phyloP scores from a whole-genome alignment of 257 asterid genomes.

The Petrea volubilis region DNA sequence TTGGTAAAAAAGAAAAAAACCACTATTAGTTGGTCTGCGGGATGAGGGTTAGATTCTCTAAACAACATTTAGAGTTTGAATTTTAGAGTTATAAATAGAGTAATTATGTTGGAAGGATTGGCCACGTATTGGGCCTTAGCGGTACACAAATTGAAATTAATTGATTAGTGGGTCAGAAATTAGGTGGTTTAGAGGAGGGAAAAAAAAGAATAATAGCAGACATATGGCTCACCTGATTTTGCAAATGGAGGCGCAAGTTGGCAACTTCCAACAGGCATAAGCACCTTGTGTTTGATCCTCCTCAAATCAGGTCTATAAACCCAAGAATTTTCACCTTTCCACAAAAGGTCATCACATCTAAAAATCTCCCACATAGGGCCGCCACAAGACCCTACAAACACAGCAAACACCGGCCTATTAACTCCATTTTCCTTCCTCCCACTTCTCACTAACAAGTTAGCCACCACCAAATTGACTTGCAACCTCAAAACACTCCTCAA shows the following conservation, averaged over 20 bases:
- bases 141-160: no score
- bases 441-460: conserved; percentile 61
- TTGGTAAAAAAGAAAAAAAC: no score
- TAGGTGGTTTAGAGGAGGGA: not conserved
- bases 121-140: no score
- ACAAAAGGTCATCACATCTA: conserved; percentile 72
- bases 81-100: no score
- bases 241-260: conserved; percentile 51
- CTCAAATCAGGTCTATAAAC: conserved; percentile 51
- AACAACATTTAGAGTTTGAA: no score
- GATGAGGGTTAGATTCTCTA: no score
- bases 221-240: conserved; percentile 46
- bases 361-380: conserved; percentile 79
- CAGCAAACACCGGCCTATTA: conserved; percentile 34
- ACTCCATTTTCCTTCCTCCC: conserved; percentile 27
- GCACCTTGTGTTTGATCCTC: conserved; percentile 48
- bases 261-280: conserved; percentile 81
- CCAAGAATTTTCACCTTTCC: conserved; percentile 41
- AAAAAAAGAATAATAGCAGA: not conserved
- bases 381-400: conserved; percentile 61
- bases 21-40: no score
- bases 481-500: conserved; percentile 65
- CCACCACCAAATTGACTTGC: conserved; percentile 77
- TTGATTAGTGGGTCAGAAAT: no score
- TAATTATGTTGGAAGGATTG: no score